phyloP scores from a whole-genome alignment of 2,329 filamentous ascomycete species.

The Monosporascus sp. region DNA sequence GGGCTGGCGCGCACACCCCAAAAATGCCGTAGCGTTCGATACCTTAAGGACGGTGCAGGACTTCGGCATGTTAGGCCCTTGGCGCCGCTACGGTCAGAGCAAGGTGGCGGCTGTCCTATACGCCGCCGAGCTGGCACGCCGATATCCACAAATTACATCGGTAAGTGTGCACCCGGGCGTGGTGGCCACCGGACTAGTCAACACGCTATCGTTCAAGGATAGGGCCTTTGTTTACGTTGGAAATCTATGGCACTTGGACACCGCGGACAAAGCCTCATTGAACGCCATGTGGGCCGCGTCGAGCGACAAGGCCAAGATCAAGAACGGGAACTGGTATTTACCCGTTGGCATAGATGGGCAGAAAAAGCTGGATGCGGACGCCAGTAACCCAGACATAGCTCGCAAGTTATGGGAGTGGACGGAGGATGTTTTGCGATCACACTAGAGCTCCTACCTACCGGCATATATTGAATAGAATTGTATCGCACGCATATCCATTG shows the following conservation, averaged over 20 bases:
- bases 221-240: slow-evolving; percentile 12
- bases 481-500: too few species aligned
- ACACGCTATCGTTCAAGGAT: slow-evolving; percentile 5
- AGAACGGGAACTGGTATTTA: slow-evolving; percentile 31
- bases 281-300: slow-evolving; percentile 37
- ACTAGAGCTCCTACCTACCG: too few species aligned
- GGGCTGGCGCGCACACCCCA: slow-evolving; percentile 15
- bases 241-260: slow-evolving; percentile 11
- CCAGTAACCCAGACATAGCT: slow-evolving; percentile 23
- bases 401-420: slow-evolving; percentile 32
- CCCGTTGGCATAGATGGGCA: slow-evolving; percentile 27
- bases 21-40: slow-evolving; percentile 18
- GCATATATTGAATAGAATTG: too few species aligned
- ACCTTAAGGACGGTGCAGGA: slow-evolving; percentile 18
- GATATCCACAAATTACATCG: slow-evolving; percentile 18
- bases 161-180: slow-evolving; percentile 24
- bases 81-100: slow-evolving; percentile 22
- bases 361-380: slow-evolving; percentile 17
- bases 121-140: slow-evolving; percentile 18
- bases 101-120: slow-evolving; percentile 25
- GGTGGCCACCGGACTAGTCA: slow-evolving; percentile 21
- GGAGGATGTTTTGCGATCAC: slow-evolving; percentile 11
- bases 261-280: slow-evolving; percentile 30
- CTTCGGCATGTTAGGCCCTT: slow-evolving; percentile 9
- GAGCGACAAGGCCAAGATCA: slow-evolving; percentile 20